Evolutionary conservation across 2,329 filamentous ascomycete genomes (phyloP), one percentile per base, ranked within the genome.

Genomic region (Phialemoniopsis sp.): DNA sequence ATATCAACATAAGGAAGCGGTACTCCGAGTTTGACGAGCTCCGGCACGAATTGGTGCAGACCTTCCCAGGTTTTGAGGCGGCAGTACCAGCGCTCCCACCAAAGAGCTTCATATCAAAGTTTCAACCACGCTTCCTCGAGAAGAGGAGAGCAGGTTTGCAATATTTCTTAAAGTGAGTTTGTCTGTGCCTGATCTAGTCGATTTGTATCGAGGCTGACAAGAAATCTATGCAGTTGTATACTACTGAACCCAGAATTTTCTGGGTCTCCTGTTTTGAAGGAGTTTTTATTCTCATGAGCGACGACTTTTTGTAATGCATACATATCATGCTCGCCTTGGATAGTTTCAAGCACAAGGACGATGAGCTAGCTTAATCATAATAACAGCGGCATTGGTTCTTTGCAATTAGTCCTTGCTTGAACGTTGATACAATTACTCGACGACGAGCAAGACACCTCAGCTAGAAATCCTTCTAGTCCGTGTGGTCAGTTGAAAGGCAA

Each of bases 1-100:
- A 66, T 35, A 80, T 84, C 65, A 72, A 74, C 45, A 78, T 83
- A 47, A 68, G 78, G 42, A 84, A 83, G 57, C 76, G 90, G 58
- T 97, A 96, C 63, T 96, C 90, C 0, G 91, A 97, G 59, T 97
- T 97, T 56, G 89, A 94, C 59, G 80, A 87, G 40, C 76, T 98
- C 44, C 79, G 89, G 39, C 66, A 73, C 36, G 80, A 81, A 48
- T 75, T 98, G 15, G 68, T 89, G 32, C 71, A 76, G 51, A 87
- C 89, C 1, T 97, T 97, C 51, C 91, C 93, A 5, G 78, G 84
- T 50, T 90, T 90, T 16, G 81, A 80, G 54, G 86, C 78, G 17
- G 88, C 89, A n/a, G 80, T 98, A 57, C 93, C 93, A n/a, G 73
- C 79, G 29, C 70, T 98, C 43, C 93, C 93, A 33, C 88, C 89